Conservation (phyloP, 2,329 filamentous ascomycete genomes). For the Microdochium trichocladiopsis region DNA sequence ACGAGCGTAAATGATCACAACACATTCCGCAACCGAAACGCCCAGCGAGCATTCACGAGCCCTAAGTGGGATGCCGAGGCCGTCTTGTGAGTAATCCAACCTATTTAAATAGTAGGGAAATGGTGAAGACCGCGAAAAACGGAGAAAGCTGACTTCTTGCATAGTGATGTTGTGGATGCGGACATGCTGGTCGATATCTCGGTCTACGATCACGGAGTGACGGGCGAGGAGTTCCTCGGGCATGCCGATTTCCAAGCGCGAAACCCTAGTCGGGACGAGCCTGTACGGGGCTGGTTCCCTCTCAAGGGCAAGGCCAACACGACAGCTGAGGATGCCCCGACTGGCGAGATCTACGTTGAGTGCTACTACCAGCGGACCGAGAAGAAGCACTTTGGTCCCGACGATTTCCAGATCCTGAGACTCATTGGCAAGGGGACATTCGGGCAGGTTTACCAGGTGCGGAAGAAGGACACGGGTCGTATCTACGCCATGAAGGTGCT, state of each 20-base stretch:
- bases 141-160: conserved; percentile 6
- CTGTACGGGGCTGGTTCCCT: conserved; percentile 78
- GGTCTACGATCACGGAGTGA: conserved; percentile 76
- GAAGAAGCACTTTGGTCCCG: conserved; percentile 86
- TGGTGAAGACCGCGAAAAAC: conserved; percentile 4
- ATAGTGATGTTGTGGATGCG: conserved; percentile 85
- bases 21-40: conserved; percentile 52
- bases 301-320: conserved; percentile 71
- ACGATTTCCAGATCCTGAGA: conserved; percentile 92
- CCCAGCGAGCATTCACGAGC: conserved; percentile 58
- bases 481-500: conserved; percentile 99
- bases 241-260: conserved; percentile 75
- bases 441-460: conserved; percentile 95
- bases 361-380: conserved; percentile 81
- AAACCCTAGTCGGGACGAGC: conserved; percentile 57
- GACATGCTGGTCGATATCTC: conserved; percentile 89
- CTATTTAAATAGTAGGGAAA: conserved; percentile 8
- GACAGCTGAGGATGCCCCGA: conserved; percentile 61
- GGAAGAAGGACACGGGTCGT: conserved; percentile 90
- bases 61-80: conserved; percentile 96
- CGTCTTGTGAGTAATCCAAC: conserved; percentile 65
- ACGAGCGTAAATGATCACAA: conserved; percentile 70
- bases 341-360: conserved; percentile 85
- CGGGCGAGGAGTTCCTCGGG: conserved; percentile 84
- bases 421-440: conserved; percentile 98